Evolutionary conservation across 139 green algal species (phyloP).

Genomic region (Coelastrella sp.): DNA sequence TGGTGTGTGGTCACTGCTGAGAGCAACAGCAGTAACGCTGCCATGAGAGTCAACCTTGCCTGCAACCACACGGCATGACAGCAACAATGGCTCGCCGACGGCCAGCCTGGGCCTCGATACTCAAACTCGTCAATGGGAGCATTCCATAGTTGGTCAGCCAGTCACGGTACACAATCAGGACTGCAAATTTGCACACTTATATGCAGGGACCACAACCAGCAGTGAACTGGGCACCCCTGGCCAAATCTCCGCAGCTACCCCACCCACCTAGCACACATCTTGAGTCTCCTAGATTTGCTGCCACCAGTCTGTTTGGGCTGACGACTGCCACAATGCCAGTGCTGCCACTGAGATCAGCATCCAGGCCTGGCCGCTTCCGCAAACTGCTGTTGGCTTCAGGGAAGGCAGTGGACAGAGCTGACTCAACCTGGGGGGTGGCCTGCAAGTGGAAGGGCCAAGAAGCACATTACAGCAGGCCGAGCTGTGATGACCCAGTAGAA

Average conservation of each 20-base stretch:
- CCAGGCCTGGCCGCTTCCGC: background rate
- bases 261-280: conserved; percentile 58
- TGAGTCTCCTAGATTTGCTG: conserved; percentile 68
- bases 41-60: conserved; percentile 47
- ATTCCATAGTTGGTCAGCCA: too few species aligned
- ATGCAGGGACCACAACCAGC: too few species aligned
- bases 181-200: too few species aligned
- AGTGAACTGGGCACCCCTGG: too few species aligned
- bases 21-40: conserved; percentile 48
- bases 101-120: too few species aligned
- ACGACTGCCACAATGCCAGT: conserved; percentile 52
- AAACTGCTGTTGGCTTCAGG: conserved; percentile 44
- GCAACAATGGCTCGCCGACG: too few species aligned
- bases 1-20: conserved; percentile 71
- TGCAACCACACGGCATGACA: conserved; percentile 45
- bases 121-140: too few species aligned
- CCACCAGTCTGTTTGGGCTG: conserved; percentile 43
- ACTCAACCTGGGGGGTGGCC: conserved; percentile 19
- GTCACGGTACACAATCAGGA: too few species aligned
- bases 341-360: conserved; percentile 48
- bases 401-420: conserved; percentile 32
- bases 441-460: background rate
- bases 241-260: too few species aligned
- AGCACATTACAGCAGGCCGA: background rate
- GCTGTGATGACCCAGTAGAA: background rate